Evolutionary conservation across 805 yeast species (phyloP).

Genomic region (Lachancea sp.): DNA sequence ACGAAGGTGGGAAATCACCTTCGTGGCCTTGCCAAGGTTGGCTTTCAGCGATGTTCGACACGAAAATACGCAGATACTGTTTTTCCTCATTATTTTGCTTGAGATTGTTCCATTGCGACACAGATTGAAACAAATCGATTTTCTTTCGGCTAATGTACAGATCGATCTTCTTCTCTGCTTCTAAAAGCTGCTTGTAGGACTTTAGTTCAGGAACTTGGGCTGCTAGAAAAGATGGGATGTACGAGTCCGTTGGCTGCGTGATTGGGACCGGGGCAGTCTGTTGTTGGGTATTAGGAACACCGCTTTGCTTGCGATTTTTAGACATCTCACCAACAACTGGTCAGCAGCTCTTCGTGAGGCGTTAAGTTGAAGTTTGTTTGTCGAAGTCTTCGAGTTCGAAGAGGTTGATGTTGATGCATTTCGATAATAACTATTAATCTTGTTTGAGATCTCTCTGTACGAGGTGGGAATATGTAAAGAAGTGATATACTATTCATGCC

Average conservation of each 20-base stretch:
- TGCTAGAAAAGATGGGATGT: constrained; percentile 42
- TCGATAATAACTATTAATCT: too few species aligned
- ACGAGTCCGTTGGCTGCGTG: constrained; percentile 46
- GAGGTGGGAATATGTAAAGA: too few species aligned
- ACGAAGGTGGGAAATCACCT: constrained; percentile 42
- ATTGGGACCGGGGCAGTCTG: constrained; percentile 27
- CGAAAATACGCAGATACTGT: constrained; percentile 68
- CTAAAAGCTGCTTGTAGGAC: constrained; percentile 60
- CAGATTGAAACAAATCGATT: constrained; percentile 73
- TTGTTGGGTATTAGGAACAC: constrained; percentile 10
- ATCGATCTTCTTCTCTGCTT: constrained; percentile 80
- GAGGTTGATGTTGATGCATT: too few species aligned
- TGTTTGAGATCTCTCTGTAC: too few species aligned
- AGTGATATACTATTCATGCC: too few species aligned
- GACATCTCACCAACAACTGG: neutral
- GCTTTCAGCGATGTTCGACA: constrained; percentile 75
- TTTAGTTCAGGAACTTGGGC: constrained; percentile 61
- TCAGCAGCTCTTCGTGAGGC: neutral
- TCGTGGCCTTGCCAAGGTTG: constrained; percentile 74
- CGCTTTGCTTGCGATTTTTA: constrained; percentile 3
- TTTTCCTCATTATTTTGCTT: constrained; percentile 40
- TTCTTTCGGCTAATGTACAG: constrained; percentile 75
- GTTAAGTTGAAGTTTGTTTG: too few species aligned
- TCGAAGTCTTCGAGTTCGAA: too few species aligned
- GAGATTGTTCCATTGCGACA: constrained; percentile 40